Percentiles rank a stretch among this genome's conserved stretches.
These are phyloP conservation scores for Pythium chondricola DNA, from an alignment of 352 stramenopile species.

Conservation along the genomic window DNA sequence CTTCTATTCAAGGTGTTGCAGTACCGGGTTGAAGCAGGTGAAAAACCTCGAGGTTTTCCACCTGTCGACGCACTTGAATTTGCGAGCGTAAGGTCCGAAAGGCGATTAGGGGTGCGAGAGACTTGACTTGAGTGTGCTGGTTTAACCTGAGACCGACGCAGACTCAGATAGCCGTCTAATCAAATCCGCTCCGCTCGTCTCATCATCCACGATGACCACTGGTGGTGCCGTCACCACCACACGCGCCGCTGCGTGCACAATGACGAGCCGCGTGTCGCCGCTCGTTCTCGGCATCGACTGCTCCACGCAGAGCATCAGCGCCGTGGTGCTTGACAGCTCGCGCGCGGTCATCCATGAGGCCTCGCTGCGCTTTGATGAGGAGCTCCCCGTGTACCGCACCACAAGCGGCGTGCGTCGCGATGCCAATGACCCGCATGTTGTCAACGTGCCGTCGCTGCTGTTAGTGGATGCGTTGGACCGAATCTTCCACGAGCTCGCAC, in stretches of 20 bases:
- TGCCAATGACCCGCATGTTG: conserved; percentile 24
- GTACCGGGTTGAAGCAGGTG: conserved; percentile 15
- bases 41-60: conserved; percentile 23
- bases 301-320: conserved; percentile 82
- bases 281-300: conserved; percentile 72
- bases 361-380: conserved; percentile 67
- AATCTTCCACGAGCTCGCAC: conserved; percentile 40
- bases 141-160: conserved; percentile 11
- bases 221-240: too few relatives aligned
- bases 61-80: conserved; percentile 18
- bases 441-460: conserved; percentile 69
- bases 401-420: conserved; percentile 60
- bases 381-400: conserved; percentile 55
- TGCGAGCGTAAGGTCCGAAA: not conserved
- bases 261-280: too few relatives aligned
- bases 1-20: conserved; percentile 13
- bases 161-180: conserved; percentile 23
- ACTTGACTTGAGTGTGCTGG: conserved; percentile 3
- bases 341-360: conserved; percentile 40
- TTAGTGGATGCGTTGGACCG: conserved; percentile 76
- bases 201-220: not conserved
- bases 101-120: not conserved
- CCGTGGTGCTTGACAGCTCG: conserved; percentile 41
- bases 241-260: too few relatives aligned
- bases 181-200: conserved; percentile 5